A percentile compares a stretch with the other conserved stretches of the same genome.
These are phyloP conservation scores for Immersiporthe knoxdaviesiana DNA, from an alignment of 2,329 filamentous ascomycete species.

Conservation along the genomic window DNA sequence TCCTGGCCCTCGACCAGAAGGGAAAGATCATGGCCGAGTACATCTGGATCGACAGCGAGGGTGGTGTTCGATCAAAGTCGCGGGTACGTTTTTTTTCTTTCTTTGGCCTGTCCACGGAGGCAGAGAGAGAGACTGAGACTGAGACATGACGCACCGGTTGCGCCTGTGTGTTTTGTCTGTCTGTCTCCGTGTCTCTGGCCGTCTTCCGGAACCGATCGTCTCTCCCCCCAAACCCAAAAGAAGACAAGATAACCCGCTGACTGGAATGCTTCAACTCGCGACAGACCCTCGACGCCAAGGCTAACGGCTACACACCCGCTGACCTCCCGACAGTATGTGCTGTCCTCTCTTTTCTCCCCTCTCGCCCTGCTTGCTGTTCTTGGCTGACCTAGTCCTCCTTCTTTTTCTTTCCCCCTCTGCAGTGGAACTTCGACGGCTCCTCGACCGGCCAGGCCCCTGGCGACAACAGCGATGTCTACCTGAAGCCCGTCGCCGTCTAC, in stretches of 20 bases:
- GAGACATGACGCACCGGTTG: constrained; percentile 1
- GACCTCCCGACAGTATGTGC: constrained; percentile 48
- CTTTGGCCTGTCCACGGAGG: no score
- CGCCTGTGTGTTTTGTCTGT: constrained; percentile 18
- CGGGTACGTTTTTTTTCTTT: constrained; percentile 75
- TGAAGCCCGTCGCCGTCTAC: constrained; percentile 86
- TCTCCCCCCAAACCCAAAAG: background rate
- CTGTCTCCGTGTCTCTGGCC: constrained; percentile 29
- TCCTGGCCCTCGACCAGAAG: constrained; percentile 87
- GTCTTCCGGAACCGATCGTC: constrained; percentile 6
- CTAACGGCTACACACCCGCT: constrained; percentile 49
- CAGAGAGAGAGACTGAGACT: background rate
- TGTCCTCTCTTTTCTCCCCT: background rate
- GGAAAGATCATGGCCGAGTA: constrained; percentile 92
- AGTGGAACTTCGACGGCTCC: constrained; percentile 60
- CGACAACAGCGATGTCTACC: constrained; percentile 97
- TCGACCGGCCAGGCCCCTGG: constrained; percentile 77
- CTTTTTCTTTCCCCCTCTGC: background rate
- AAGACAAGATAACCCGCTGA: constrained; percentile 8
- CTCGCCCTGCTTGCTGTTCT: no score
- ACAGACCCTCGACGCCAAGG: constrained; percentile 55
- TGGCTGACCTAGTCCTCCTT: background rate
- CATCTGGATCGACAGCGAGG: constrained; percentile 88
- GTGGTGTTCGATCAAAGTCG: constrained; percentile 89
- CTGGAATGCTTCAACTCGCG: constrained; percentile 9